Base-by-base conservation (phyloP, 345 rosid genomes). In the Conringia planisiliqua region DNA sequence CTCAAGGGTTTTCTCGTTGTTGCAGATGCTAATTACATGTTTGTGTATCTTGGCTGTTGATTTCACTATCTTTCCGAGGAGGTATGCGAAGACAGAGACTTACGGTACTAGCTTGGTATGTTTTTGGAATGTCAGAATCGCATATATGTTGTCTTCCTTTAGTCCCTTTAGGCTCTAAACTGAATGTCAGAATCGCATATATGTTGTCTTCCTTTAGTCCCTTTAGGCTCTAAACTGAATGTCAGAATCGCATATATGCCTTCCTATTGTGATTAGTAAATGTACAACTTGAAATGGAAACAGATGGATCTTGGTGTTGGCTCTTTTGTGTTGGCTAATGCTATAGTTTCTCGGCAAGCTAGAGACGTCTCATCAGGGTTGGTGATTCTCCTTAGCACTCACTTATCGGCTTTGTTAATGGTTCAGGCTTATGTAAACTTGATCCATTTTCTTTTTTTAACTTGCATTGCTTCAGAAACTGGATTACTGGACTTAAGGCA, bases 251-350 rank as follows among this genome's bases (percentile, higher is more conserved):
- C 24, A 20, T 29, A 50, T 67, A 4, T 24, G 16, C 22, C 60
- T 44, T 57, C 51, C 4, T 65, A 24, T 36, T 14, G 69, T 46
- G 42, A 42, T 30, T 9, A 22, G 42, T 54, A 33, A 55, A 26
- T 68, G 12, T 8, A 16, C 63, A 43, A 50, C 70, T 46, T 68
- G 33, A 62, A 57, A 75, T 69, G 78, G 16, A 76, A 20, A 82
- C 82, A 92, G 97, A 92, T 92, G 99, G 97, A 92, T 85, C 86
- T 92, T 70, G 99, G 99, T 35, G 97, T 95, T 62, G 99, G 97
- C 63, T 92, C 96, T 70, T 95, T 95, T 86, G 87, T 90, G 30
- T 40, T 90, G 43, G 86, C 87, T 42, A 89, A 92, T 79, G 81
- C 99, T 68, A 73, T 92, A 67, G 90, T 88, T 67, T 94, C 97